Conservation (phyloP, 164 flowering plant genomes). For the Vitis amurensis region DNA sequence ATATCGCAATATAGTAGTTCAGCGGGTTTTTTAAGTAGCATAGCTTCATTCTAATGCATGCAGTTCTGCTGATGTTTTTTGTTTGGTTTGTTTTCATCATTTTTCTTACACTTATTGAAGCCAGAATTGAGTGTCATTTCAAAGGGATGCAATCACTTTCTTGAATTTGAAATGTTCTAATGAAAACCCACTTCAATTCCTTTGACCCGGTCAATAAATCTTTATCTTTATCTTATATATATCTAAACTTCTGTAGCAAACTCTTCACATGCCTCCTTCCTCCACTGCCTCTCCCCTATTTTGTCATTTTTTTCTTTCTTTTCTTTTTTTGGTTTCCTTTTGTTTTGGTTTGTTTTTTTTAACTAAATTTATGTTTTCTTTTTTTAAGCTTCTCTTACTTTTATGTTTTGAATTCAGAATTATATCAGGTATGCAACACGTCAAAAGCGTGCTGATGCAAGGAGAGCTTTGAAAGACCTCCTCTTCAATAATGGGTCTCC, state of each 20-base stretch:
- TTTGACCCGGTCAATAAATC: too few species aligned
- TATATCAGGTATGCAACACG: constrained; percentile 48
- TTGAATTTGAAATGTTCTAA: neutral
- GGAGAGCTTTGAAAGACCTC: constrained; percentile 66
- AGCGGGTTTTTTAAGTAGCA: neutral
- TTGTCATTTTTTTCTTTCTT: neutral
- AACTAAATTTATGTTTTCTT: too few species aligned
- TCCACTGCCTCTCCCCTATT: neutral
- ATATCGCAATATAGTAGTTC: too few species aligned
- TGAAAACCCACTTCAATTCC: neutral
- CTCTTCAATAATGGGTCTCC: constrained; percentile 42
- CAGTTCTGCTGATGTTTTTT: neutral
- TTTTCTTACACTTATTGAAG: neutral
- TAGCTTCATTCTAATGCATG: neutral
- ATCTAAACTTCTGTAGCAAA: too few species aligned
- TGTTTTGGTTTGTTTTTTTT: too few species aligned
- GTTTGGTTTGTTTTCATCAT: neutral
- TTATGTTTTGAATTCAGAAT: constrained; percentile 37
- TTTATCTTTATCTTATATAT: too few species aligned
- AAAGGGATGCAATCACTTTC: neutral
- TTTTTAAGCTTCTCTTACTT: neutral
- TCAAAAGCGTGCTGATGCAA: constrained; percentile 76
- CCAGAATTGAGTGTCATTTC: neutral
- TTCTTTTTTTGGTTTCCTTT: too few species aligned
- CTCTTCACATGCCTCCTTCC: neutral